Conservation (phyloP, 371 early-diverging fungal species). For the Umbelopsis sp. region DNA sequence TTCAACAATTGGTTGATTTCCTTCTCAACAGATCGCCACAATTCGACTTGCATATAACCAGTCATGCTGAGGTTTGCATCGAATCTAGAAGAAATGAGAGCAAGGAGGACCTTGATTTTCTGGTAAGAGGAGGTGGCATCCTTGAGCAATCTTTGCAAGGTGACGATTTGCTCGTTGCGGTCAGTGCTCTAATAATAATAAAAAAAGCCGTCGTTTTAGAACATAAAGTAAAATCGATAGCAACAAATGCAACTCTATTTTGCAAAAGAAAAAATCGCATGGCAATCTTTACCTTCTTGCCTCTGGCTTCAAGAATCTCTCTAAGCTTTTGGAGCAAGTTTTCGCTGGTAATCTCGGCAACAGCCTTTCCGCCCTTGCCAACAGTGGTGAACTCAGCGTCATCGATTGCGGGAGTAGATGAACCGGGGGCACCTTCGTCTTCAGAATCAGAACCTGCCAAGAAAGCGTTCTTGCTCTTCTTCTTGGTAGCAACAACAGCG, state of each 20-base stretch:
- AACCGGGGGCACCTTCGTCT: slow-evolving; percentile 25
- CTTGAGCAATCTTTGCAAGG: slow-evolving; percentile 69
- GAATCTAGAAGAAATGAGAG: slow-evolving; percentile 90
- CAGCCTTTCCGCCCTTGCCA: slow-evolving; percentile 80
- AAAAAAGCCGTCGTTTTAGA: no score
- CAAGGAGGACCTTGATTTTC: slow-evolving; percentile 83
- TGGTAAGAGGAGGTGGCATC: slow-evolving; percentile 80
- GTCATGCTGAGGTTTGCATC: slow-evolving; percentile 74
- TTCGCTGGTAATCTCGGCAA: slow-evolving; percentile 57
- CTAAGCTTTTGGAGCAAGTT: slow-evolving; percentile 81
- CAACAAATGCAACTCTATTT: no score
- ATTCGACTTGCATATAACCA: slow-evolving; percentile 72
- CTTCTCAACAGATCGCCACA: slow-evolving; percentile 81
- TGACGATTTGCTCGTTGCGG: slow-evolving; percentile 74
- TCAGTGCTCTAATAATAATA: slow-evolving; percentile 69
- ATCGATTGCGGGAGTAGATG: slow-evolving; percentile 38
- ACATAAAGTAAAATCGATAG: no score
- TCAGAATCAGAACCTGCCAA: slow-evolving; percentile 10
- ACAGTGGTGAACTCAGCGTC: slow-evolving; percentile 85
- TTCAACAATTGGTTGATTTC: slow-evolving; percentile 76
- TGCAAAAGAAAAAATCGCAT: no score
- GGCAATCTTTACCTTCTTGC: slow-evolving; percentile 76
- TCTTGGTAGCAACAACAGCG: slow-evolving; percentile 16
- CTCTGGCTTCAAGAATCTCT: slow-evolving; percentile 85
- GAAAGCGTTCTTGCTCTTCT: slow-evolving; percentile 20